Evolutionary conservation across 78 protist genomes (phyloP).

Genomic region (slime mould (Dictyostelium discoideum)): DNA sequence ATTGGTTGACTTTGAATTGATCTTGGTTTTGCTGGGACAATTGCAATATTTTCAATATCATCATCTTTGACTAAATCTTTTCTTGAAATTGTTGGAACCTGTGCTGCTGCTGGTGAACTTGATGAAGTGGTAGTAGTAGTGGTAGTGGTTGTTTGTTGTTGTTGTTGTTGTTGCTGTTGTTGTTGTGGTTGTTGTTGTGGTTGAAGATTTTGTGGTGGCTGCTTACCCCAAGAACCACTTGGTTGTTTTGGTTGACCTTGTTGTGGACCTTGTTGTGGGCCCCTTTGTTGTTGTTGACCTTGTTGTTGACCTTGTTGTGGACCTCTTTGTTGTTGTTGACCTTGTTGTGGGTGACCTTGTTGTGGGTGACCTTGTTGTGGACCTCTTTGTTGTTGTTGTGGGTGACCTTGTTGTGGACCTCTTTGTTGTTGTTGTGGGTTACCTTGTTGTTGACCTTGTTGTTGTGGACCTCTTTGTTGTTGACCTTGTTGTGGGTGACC

Average conservation of each 20-base stretch:
- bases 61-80: background rate
- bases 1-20: background rate
- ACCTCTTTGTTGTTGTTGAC: background rate
- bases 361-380: background rate
- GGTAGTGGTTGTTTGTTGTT: background rate
- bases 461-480: background rate
- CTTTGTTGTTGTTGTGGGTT: background rate
- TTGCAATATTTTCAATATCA: conserved; percentile 5
- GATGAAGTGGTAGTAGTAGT: background rate
- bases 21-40: background rate
- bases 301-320: background rate
- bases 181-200: background rate
- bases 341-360: background rate
- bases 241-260: background rate
- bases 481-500: background rate
- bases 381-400: background rate
- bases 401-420: background rate
- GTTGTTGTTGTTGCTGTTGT: background rate
- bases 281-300: background rate
- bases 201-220: background rate
- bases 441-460: background rate
- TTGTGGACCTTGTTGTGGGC: background rate
- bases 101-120: background rate
- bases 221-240: background rate
- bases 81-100: background rate